A percentile compares a stretch with the other conserved stretches of the same genome.
These are phyloP conservation scores for Bipolaris cookei DNA, from an alignment of 2,329 filamentous ascomycete species.

Conservation along the genomic window DNA sequence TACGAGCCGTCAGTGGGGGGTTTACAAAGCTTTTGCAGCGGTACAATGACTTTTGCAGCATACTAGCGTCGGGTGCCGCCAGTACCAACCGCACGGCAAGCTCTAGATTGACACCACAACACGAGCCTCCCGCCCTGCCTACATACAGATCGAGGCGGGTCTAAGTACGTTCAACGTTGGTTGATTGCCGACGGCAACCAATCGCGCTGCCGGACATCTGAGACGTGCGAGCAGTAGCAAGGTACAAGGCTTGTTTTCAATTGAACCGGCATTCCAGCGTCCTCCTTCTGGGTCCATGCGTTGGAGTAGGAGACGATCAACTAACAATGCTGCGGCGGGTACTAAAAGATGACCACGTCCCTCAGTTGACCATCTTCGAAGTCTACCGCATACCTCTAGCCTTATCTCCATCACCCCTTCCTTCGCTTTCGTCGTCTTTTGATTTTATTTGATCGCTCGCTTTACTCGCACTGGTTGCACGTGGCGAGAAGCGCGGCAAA, in stretches of 20 bases:
- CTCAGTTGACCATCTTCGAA: conserved; percentile 24
- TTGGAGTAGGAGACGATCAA: conserved; percentile 30
- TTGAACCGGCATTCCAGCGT: conserved; percentile 48
- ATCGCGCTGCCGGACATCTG: conserved; percentile 37
- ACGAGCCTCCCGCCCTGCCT: conserved; percentile 31
- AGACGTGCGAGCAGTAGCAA: conserved; percentile 42
- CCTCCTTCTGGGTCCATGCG: conserved; percentile 36
- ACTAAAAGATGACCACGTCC: conserved; percentile 50
- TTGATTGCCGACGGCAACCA: conserved; percentile 42
- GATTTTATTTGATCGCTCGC: conserved; percentile 4
- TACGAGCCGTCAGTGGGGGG: conserved; percentile 13
- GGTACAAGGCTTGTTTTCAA: conserved; percentile 47
- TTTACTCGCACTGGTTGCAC: conserved; percentile 14
- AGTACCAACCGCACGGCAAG: conserved; percentile 34
- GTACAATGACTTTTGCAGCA: conserved; percentile 21
- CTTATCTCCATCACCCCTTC: conserved; percentile 17
- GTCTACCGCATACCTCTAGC: conserved; percentile 17
- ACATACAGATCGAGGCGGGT: conserved; percentile 30
- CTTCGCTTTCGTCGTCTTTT: background rate
- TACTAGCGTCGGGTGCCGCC: conserved; percentile 31
- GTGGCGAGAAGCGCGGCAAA: conserved; percentile 38
- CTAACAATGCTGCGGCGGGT: conserved; percentile 29
- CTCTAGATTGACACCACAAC: conserved; percentile 40
- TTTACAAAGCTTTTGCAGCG: conserved; percentile 16
- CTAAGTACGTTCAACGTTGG: conserved; percentile 38